These are phyloP conservation scores for Oemleria cerasiformis DNA, from an alignment of 306 rosid genomes.

Conservation along the genomic window DNA sequence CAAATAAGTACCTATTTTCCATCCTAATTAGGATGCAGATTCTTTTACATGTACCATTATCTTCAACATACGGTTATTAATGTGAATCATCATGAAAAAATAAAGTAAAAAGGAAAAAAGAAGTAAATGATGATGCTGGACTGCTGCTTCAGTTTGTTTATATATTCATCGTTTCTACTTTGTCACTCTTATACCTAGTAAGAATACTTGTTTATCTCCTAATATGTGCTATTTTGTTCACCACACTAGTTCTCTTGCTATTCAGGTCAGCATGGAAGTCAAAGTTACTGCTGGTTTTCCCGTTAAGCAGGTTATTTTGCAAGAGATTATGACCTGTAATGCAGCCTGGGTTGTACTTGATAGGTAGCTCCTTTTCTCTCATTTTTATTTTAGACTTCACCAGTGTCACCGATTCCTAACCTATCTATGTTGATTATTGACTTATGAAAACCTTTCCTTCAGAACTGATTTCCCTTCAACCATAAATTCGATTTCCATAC, in stretches of 20 bases:
- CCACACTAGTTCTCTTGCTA: background rate
- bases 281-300: constrained; percentile 80
- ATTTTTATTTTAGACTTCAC: background rate
- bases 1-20: no score
- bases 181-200: background rate
- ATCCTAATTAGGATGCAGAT: background rate
- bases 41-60: background rate
- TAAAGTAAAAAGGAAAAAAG: background rate
- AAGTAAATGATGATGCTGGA: background rate
- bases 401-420: background rate
- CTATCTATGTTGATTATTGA: background rate
- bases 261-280: constrained; percentile 66
- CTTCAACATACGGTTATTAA: background rate
- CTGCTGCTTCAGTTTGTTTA: background rate
- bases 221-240: background rate
- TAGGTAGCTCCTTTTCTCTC: constrained; percentile 39
- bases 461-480: background rate
- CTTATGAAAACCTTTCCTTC: background rate
- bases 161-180: background rate
- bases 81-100: background rate
- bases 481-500: background rate
- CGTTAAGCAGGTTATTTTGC: constrained; percentile 57
- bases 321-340: constrained; percentile 47
- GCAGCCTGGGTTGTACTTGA: constrained; percentile 78
- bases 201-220: background rate